Conservation (phyloP, 2,329 filamentous ascomycete genomes). For the Claviceps spartinae region DNA sequence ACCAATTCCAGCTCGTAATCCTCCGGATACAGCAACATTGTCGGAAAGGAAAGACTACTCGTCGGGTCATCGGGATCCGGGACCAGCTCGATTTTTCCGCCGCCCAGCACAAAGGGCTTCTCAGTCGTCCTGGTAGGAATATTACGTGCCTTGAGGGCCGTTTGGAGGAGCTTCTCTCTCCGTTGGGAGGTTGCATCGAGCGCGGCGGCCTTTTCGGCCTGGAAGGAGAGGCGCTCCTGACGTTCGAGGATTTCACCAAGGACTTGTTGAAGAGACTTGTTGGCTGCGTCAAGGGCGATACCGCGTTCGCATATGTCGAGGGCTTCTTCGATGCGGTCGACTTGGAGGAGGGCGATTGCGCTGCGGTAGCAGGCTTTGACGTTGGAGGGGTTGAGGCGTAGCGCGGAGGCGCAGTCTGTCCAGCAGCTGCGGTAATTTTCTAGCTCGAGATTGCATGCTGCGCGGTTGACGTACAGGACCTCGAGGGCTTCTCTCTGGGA, state of each 20-base stretch:
- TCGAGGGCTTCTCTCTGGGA: conserved; percentile 56
- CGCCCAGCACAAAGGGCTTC: conserved; percentile 75
- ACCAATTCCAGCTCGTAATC: conserved; percentile 79
- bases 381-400: conserved; percentile 67
- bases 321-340: conserved; percentile 69
- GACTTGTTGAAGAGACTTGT: conserved; percentile 51
- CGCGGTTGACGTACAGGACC: conserved; percentile 71
- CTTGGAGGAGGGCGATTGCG: conserved; percentile 59
- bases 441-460: conserved; percentile 77
- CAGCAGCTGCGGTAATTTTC: conserved; percentile 81
- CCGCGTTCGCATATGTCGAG: conserved; percentile 65
- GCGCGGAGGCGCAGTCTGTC: conserved; percentile 66
- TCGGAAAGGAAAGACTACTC: conserved; percentile 61
- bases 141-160: conserved; percentile 54
- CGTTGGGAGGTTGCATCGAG: conserved; percentile 39
- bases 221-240: conserved; percentile 38
- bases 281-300: conserved; percentile 55
- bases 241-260: conserved; percentile 49
- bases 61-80: conserved; percentile 61
- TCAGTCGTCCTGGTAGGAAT: conserved; percentile 55
- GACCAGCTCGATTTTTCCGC: conserved; percentile 56
- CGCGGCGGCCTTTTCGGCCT: conserved; percentile 42
- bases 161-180: conserved; percentile 47
- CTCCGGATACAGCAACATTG: conserved; percentile 73
- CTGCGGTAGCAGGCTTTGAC: conserved; percentile 88